Percentiles rank a stretch among this genome's conserved stretches.
Conservation (phyloP, 306 rosid species). For the Senna tora region DNA sequence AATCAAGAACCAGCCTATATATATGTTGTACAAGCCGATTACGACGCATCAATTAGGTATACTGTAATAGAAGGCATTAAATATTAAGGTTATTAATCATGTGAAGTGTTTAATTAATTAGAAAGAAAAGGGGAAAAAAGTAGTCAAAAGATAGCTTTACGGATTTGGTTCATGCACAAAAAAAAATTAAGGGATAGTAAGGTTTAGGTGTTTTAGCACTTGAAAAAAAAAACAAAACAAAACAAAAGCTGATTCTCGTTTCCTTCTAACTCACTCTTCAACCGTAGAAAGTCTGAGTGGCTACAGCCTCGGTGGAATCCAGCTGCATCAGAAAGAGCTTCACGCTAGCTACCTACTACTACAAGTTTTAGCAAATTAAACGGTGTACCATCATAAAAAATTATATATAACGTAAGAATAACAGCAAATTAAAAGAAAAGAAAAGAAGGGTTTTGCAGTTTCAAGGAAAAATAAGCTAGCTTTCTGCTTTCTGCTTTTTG, state of each 20-base stretch:
- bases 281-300: conserved; percentile 26
- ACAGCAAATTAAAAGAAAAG: conserved; percentile 9
- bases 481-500: neutral
- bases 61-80: conserved; percentile 17
- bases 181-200: conserved; percentile 22
- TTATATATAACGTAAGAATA: conserved; percentile 1
- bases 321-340: conserved; percentile 27
- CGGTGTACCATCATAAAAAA: neutral
- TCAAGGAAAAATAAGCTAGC: neutral
- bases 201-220: conserved; percentile 19
- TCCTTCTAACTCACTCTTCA: conserved; percentile 36
- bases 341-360: conserved; percentile 11
- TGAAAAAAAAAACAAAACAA: too few relatives aligned
- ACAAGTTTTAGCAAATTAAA: conserved; percentile 23
- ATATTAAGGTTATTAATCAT: conserved; percentile 29
- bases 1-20: too few relatives aligned
- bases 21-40: neutral
- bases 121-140: conserved; percentile 30
- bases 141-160: conserved; percentile 45
- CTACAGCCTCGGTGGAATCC: conserved; percentile 32
- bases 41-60: too few relatives aligned
- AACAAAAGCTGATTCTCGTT: conserved; percentile 33
- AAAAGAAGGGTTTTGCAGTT: conserved; percentile 7
- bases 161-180: conserved; percentile 51
- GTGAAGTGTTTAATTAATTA: neutral